Percentiles rank a stretch among this genome's conserved stretches.
phyloP scores from a whole-genome alignment of 2,329 filamentous ascomycete genomes.

The Aspergillus ustus region DNA sequence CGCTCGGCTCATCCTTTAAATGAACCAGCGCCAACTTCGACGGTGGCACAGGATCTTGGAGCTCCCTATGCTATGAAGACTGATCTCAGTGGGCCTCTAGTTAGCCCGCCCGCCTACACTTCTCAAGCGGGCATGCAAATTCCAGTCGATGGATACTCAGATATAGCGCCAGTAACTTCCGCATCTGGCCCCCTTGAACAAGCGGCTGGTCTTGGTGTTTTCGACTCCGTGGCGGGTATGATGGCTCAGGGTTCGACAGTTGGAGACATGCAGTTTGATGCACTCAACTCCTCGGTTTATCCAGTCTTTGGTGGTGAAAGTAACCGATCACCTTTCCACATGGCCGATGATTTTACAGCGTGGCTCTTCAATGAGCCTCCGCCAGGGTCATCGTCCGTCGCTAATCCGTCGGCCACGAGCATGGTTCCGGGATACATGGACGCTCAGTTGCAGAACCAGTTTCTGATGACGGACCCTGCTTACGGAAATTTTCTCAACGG shows the following conservation, averaged over 20 bases:
- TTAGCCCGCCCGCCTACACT: slow-evolving; percentile 23
- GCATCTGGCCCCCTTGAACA: slow-evolving; percentile 32
- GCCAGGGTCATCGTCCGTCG: slow-evolving; percentile 58
- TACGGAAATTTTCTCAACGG: slow-evolving; percentile 55
- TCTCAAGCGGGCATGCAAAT: slow-evolving; percentile 23
- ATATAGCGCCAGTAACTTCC: slow-evolving; percentile 25
- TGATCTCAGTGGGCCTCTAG: slow-evolving; percentile 25
- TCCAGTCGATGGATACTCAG: slow-evolving; percentile 27
- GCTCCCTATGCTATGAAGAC: slow-evolving; percentile 26
- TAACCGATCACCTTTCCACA: slow-evolving; percentile 84
- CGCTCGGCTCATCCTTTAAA: slow-evolving; percentile 20
- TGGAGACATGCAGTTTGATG: slow-evolving; percentile 39
- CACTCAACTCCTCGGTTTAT: slow-evolving; percentile 58
- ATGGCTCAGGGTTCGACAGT: slow-evolving; percentile 31
- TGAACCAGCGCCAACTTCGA: slow-evolving; percentile 15
- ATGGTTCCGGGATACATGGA: slow-evolving; percentile 49
- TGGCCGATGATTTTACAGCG: slow-evolving; percentile 85
- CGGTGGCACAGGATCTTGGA: slow-evolving; percentile 20
- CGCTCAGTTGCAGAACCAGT: slow-evolving; percentile 54
- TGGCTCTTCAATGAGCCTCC: slow-evolving; percentile 78
- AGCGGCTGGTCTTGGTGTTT: slow-evolving; percentile 29
- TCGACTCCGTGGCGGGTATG: slow-evolving; percentile 32
- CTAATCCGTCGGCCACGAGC: slow-evolving; percentile 46
- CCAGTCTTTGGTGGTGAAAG: slow-evolving; percentile 87
- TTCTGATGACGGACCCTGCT: slow-evolving; percentile 55